Evolutionary conservation across 108 stramenopile genomes (phyloP), one percentile per base, ranked within the genome.

Genomic region (Nannochloropsis granulata): DNA sequence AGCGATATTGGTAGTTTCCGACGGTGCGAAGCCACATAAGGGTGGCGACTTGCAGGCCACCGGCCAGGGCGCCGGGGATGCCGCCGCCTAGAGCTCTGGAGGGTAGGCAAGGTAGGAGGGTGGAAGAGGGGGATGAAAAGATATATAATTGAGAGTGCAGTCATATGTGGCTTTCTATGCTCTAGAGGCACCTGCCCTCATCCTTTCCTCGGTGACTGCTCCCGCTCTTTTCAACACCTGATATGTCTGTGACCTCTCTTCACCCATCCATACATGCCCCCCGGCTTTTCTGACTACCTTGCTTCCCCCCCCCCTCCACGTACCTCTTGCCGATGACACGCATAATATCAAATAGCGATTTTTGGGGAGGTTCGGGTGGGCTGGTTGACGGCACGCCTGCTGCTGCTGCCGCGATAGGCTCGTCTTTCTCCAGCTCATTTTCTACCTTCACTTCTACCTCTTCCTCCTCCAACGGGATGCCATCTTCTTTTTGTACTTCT

Each of bases 11-110:
- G 85, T 97, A 97, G 87, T 97, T 98, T 78, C 95, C 94, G 43
- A 95, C 90, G 21, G 98, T 98, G 12, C 98, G 91, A 81, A 99
- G 83, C 98, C 98, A 99, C 98, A 99, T 99, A 79, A 99, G 92
- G 43, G 91, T 89, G 8, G 94, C n/a, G 2, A 96, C 96, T 87
- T 98, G 96, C 0, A 96, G 83, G 12, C 92, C 90, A 13, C 95
- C 96, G 9, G 97, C 97, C 24, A 93, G 86, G 8, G 94, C 94
- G 13, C 97, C 97, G 8, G 95, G 93, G 11, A 95, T 24, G 11
- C 96, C 96, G 12, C 96, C 96, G 13, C 94, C 94, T 23, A 94
- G 44, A 11, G 92, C 96, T 43, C 87, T 91, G 16, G n/a, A n/a
- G n/a, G n/a, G n/a, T n/a, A n/a, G n/a, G 85, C 90, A 5, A 86